Conservation (phyloP, 2,329 filamentous ascomycete genomes). For the Thielaviopsis ethacetica region DNA sequence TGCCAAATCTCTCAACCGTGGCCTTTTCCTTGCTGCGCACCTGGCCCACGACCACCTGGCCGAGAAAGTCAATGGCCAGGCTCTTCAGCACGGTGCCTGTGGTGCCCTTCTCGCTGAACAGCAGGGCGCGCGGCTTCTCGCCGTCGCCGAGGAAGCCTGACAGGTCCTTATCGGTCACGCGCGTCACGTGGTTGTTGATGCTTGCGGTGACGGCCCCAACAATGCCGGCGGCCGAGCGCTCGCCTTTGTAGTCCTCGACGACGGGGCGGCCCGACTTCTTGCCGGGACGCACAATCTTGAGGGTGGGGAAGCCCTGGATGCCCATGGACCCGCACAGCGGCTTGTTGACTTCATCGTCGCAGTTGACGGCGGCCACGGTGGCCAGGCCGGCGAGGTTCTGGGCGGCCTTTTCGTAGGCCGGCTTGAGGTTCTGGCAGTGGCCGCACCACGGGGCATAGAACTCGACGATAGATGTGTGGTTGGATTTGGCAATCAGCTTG, state of each 20-base stretch:
- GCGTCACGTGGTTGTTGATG: slow-evolving; percentile 83
- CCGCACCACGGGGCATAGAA: slow-evolving; percentile 98
- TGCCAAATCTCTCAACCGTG: slow-evolving; percentile 55
- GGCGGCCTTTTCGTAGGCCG: slow-evolving; percentile 87
- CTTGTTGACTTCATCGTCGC: slow-evolving; percentile 89
- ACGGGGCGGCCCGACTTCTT: slow-evolving; percentile 60
- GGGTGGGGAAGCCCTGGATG: slow-evolving; percentile 83
- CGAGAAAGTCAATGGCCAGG: slow-evolving; percentile 80
- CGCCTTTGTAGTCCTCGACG: slow-evolving; percentile 82
- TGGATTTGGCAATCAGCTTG: slow-evolving; percentile 69
- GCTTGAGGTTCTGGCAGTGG: slow-evolving; percentile 91
- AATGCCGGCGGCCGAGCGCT: slow-evolving; percentile 70
- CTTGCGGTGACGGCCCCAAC: slow-evolving; percentile 70
- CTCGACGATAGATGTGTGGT: slow-evolving; percentile 68
- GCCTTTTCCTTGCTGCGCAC: slow-evolving; percentile 64
- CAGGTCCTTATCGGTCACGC: slow-evolving; percentile 62
- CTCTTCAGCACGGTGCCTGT: slow-evolving; percentile 70
- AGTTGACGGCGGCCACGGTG: slow-evolving; percentile 88
- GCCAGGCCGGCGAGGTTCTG: slow-evolving; percentile 78
- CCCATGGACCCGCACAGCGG: slow-evolving; percentile 70
- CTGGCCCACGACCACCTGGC: slow-evolving; percentile 63
- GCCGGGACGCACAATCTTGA: slow-evolving; percentile 80
- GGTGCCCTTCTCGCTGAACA: slow-evolving; percentile 88
- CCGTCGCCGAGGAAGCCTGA: slow-evolving; percentile 54
- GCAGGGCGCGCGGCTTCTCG: slow-evolving; percentile 63